A percentile compares a stretch with the other conserved stretches of the same genome.
Conservation (phyloP, 2,329 filamentous ascomycete species). For the Fusarium compactum region DNA sequence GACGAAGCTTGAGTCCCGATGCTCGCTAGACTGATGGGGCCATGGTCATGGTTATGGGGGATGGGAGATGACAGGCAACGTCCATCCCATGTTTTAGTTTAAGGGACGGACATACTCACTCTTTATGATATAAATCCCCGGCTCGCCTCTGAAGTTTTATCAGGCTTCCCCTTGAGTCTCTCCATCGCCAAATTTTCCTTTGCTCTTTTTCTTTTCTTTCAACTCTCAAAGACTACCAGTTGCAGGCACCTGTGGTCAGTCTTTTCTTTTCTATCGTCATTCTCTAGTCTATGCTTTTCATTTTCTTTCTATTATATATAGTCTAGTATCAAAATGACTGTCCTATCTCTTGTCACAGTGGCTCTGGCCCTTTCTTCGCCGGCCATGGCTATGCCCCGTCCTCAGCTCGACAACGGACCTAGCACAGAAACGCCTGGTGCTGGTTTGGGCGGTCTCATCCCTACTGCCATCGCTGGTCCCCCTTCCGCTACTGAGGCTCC, state of each 20-base stretch:
- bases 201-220: constrained; percentile 44
- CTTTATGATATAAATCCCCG: constrained; percentile 38
- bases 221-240: constrained; percentile 41
- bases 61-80: constrained; percentile 17
- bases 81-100: constrained; percentile 18
- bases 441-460: constrained; percentile 22
- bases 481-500: constrained; percentile 2
- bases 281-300: constrained; percentile 24
- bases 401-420: constrained; percentile 26
- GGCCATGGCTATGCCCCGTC: constrained; percentile 38
- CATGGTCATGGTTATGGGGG: constrained; percentile 5
- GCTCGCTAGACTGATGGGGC: background rate
- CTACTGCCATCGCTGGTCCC: constrained; percentile 17
- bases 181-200: constrained; percentile 40
- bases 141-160: constrained; percentile 9
- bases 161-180: constrained; percentile 19
- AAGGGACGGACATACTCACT: background rate
- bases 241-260: constrained; percentile 48
- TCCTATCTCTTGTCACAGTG: constrained; percentile 45
- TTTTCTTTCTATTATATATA: constrained; percentile 13
- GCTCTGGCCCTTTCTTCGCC: constrained; percentile 44
- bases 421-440: constrained; percentile 25
- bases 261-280: constrained; percentile 32
- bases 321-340: constrained; percentile 41
- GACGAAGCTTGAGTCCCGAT: constrained; percentile 5